These are phyloP conservation scores for Escovopsis weberi DNA, from an alignment of 2,329 filamentous ascomycete species.

Conservation along the genomic window DNA sequence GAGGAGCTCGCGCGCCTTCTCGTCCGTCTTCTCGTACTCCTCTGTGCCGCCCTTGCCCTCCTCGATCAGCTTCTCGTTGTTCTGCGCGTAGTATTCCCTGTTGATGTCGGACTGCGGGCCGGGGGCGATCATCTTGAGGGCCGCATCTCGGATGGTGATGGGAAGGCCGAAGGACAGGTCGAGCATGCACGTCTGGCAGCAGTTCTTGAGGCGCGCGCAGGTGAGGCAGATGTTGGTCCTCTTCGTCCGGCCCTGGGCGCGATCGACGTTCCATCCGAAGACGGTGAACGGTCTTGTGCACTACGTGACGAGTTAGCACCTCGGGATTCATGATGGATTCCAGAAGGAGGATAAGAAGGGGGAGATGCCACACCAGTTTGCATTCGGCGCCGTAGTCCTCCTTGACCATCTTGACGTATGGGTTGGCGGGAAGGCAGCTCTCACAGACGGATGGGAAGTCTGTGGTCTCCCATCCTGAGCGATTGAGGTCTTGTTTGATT, in stretches of 20 bases:
- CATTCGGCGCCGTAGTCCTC: conserved; percentile 86
- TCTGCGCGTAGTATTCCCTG: conserved; percentile 93
- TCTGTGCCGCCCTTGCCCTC: conserved; percentile 76
- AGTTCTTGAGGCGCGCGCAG: conserved; percentile 94
- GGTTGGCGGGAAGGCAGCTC: conserved; percentile 87
- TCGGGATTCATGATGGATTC: neutral
- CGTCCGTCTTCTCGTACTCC: conserved; percentile 92
- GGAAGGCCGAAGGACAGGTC: conserved; percentile 92
- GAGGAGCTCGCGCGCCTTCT: conserved; percentile 83
- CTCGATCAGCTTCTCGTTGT: conserved; percentile 90
- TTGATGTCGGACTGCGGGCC: conserved; percentile 89
- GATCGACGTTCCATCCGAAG: conserved; percentile 88
- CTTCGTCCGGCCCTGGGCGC: conserved; percentile 75
- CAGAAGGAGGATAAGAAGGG: too few relatives aligned
- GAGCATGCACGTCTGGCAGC: conserved; percentile 97
- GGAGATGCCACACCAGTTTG: conserved; percentile 36
- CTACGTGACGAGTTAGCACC: conserved; percentile 11
- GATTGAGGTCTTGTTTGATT: conserved; percentile 91
- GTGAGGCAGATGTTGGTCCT: conserved; percentile 92
- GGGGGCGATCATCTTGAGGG: conserved; percentile 92
- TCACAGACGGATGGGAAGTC: conserved; percentile 85
- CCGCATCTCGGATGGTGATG: conserved; percentile 88
- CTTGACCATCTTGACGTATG: conserved; percentile 98
- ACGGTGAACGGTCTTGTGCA: conserved; percentile 94
- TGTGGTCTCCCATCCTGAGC: conserved; percentile 89